phyloP scores from a whole-genome alignment of 2,329 filamentous ascomycete genomes.

The Basipetospora chlamydospora region DNA sequence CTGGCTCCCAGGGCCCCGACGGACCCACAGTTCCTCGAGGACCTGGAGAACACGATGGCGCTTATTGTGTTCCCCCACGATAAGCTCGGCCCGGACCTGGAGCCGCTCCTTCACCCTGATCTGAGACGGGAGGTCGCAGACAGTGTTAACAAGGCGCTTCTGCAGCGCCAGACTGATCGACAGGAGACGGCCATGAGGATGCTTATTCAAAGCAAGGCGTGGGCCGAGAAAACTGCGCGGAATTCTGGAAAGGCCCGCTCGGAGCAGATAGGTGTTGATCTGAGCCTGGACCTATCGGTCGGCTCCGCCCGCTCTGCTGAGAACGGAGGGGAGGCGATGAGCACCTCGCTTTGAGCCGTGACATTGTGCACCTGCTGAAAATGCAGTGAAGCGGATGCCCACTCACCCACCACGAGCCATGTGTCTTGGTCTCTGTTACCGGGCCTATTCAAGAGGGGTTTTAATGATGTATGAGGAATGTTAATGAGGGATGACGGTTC shows the following conservation, averaged over 20 bases:
- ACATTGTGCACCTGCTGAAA: too few relatives aligned
- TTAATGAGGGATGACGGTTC: too few relatives aligned
- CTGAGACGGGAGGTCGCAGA: conserved; percentile 74
- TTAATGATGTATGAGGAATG: conserved; percentile 4
- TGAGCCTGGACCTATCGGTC: conserved; percentile 16
- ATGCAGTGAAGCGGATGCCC: too few relatives aligned
- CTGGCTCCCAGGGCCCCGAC: conserved; percentile 76
- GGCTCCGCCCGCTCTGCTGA: conserved; percentile 18
- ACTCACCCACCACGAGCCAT: too few relatives aligned
- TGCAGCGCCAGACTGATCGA: conserved; percentile 55
- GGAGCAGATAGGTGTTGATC: conserved; percentile 21
- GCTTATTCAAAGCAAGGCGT: conserved; percentile 68
- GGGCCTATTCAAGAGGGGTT: not conserved
- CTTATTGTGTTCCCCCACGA: conserved; percentile 80
- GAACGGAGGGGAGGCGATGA: conserved; percentile 36
- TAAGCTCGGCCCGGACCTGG: conserved; percentile 59
- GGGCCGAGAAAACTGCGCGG: conserved; percentile 57
- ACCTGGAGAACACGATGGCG: conserved; percentile 85
- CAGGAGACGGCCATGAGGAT: conserved; percentile 71
- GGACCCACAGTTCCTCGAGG: conserved; percentile 66
- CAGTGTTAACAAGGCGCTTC: conserved; percentile 77
- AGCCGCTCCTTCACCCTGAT: conserved; percentile 61
- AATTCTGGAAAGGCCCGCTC: conserved; percentile 18
- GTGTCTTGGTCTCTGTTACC: too few relatives aligned
- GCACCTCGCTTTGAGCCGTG: conserved; percentile 21